Conservation (phyloP, 1,139 yeast species). For the Yamadazyma triangularis region DNA sequence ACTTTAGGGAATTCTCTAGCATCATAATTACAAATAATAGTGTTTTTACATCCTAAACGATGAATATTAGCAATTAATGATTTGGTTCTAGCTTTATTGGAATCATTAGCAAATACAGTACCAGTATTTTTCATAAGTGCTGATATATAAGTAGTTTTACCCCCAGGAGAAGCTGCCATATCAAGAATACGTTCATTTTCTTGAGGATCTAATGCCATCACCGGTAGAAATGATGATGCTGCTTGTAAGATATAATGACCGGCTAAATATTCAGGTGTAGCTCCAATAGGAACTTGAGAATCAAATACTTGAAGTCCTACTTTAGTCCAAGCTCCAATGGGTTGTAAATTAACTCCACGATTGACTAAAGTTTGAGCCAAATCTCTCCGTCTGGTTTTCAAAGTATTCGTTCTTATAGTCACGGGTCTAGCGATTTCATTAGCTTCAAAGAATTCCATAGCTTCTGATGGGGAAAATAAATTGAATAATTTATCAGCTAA, state of each 20-base stretch:
- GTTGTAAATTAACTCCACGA: constrained; percentile 96
- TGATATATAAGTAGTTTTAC: constrained; percentile 93
- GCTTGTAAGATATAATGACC: constrained; percentile 98
- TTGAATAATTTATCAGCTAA: constrained; percentile 91
- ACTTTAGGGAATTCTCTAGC: constrained; percentile 98
- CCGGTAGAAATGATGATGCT: constrained; percentile 96
- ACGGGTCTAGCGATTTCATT: constrained; percentile 96
- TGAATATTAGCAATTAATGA: constrained; percentile 96
- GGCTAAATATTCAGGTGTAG: constrained; percentile 97
- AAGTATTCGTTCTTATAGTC: constrained; percentile 93
- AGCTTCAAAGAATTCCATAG: constrained; percentile 97
- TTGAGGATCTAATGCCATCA: constrained; percentile 95
- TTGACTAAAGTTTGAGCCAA: constrained; percentile 92
- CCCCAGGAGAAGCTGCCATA: constrained; percentile 99
- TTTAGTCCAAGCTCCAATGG: constrained; percentile 97
- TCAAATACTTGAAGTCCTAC: constrained; percentile 96
- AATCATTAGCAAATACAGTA: constrained; percentile 94
- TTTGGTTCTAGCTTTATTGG: constrained; percentile 93
- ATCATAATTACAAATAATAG: constrained; percentile 95
- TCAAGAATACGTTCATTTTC: constrained; percentile 93
- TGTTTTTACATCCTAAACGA: constrained; percentile 93
- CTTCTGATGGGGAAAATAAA: constrained; percentile 90
- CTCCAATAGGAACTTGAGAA: constrained; percentile 98
- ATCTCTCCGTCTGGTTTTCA: constrained; percentile 92
- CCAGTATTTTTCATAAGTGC: constrained; percentile 99